Base-by-base conservation (phyloP, 805 yeast genomes). In the Allodekkera sacchari region DNA sequence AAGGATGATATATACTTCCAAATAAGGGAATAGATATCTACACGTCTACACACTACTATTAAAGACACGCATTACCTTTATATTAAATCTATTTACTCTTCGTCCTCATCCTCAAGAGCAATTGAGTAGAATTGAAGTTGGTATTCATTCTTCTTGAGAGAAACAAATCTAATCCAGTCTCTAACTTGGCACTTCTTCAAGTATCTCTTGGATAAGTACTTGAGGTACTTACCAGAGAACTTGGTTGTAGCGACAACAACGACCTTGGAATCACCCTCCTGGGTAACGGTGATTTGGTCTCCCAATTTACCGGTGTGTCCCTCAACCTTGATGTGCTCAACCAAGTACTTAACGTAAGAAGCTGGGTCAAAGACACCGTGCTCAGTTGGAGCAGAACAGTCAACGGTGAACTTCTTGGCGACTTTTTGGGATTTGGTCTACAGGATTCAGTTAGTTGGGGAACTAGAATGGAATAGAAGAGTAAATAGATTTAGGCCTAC, bases 111-210 rank as follows among this genome's bases (percentile, higher is more conserved):
- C 57, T 83, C 76, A 55, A 68, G 89, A 57, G 89, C 87, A 66
- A 89, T 92, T 68, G 94, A 85, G 96, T 84, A 92, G 96, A 89
- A 89, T 70, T 92, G 88, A 75, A 89, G 78, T 69, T 83, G 83
- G 84, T 92, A 92, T 68, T 77, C 79, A 81, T 88, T 84, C 71
- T 83, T 83, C 75, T 87, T 82, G 62, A 82, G 79, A 50, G 97
- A 83, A 52, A 89, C 95, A 61, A 89, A 88, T 79, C 97, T 92
- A 71, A 89, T 88, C 97, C 97, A 89, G 77, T 92, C 97, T 78
- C 96, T 87, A 76, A 89, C 83, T 74, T 84, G 94, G 89, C 88
- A 85, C 84, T 92, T 92, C 95, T 89, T 94, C 72, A 92, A 84
- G 92, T 84, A 92, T 78, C 94, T 89, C 87, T 92, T 94, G 62